Percentiles rank a stretch among this genome's conserved stretches.
phyloP scores from a whole-genome alignment of 192 early-diverging fungal species.

The Podochytrium sp. region DNA sequence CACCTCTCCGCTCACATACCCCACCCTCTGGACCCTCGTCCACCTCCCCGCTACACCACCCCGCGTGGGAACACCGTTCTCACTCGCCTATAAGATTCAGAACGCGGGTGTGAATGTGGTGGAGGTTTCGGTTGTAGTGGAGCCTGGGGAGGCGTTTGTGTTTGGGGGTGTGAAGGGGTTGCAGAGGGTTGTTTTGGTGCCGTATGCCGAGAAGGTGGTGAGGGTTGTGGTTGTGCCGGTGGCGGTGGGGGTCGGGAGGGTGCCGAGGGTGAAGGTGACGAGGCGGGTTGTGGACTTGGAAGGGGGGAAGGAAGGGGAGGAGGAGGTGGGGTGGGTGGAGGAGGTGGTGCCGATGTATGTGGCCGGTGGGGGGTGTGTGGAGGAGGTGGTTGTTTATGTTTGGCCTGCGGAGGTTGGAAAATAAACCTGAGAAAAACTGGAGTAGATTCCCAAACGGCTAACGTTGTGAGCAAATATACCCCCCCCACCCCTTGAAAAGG shows the following conservation, averaged over 20 bases:
- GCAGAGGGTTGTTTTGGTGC: slow-evolving; percentile 57
- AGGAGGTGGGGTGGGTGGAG: not conserved
- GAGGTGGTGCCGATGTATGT: slow-evolving; percentile 8
- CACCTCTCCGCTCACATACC: too few relatives aligned
- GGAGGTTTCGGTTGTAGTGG: slow-evolving; percentile 62
- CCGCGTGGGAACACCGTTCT: slow-evolving; percentile 62
- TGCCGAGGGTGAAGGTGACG: slow-evolving; percentile 53
- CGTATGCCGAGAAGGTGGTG: slow-evolving; percentile 53
- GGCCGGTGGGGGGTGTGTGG: slow-evolving; percentile 7
- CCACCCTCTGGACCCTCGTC: slow-evolving; percentile 33
- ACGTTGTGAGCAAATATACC: too few relatives aligned
- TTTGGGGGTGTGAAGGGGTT: slow-evolving; percentile 61
- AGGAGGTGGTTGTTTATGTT: slow-evolving; percentile 24
- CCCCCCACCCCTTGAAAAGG: not conserved
- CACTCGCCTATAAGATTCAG: slow-evolving; percentile 61
- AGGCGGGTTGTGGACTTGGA: slow-evolving; percentile 8
- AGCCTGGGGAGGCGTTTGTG: slow-evolving; percentile 73
- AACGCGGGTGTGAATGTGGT: slow-evolving; percentile 59
- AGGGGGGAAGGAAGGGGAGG: too few relatives aligned
- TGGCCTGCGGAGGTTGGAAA: not conserved
- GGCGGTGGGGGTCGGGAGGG: slow-evolving; percentile 52
- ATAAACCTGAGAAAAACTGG: too few relatives aligned
- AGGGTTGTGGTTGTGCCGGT: slow-evolving; percentile 68
- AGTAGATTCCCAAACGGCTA: too few relatives aligned
- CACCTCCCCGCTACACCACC: too few relatives aligned